Percentiles rank a stretch among this genome's conserved stretches.
Evolutionary conservation across 2,329 filamentous ascomycete species (phyloP).

Genomic region (Xylaria digitata): DNA sequence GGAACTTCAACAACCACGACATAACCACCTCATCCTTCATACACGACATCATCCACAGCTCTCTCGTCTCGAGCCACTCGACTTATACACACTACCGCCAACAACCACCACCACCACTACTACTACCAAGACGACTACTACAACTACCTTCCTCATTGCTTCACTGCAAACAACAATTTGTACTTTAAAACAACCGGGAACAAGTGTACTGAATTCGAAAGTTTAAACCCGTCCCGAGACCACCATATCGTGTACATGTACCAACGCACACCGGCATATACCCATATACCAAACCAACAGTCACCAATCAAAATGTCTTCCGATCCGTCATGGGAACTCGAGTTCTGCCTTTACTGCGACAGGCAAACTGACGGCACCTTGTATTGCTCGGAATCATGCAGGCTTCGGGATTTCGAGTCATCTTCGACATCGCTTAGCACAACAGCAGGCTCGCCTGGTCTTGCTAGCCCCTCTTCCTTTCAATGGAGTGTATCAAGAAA

Average conservation of each 20-base stretch:
- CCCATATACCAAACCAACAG: conserved; percentile 23
- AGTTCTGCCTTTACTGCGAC: conserved; percentile 95
- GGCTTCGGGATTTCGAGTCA: conserved; percentile 86
- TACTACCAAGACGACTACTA: background rate
- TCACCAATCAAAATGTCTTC: conserved; percentile 60
- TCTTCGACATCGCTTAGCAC: conserved; percentile 66
- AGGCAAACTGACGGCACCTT: conserved; percentile 83
- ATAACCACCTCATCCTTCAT: conserved; percentile 27
- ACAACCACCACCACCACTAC: conserved; percentile 17
- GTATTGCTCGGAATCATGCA: conserved; percentile 94
- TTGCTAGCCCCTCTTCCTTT: conserved; percentile 63
- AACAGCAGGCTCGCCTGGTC: conserved; percentile 67
- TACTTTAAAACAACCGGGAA: conserved; percentile 12
- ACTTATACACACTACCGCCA: conserved; percentile 35
- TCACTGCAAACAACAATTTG: conserved; percentile 11
- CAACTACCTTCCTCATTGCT: conserved; percentile 6
- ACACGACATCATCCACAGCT: conserved; percentile 29
- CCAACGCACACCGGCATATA: conserved; percentile 41
- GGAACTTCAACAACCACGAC: conserved; percentile 40
- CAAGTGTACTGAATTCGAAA: conserved; percentile 14
- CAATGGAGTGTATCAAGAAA: conserved; percentile 57
- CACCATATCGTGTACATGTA: conserved; percentile 33
- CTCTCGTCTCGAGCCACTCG: conserved; percentile 26
- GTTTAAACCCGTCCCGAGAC: conserved; percentile 11
- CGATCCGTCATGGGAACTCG: conserved; percentile 78